A percentile compares a stretch with the other conserved stretches of the same genome.
Evolutionary conservation across 441 rosid genomes (phyloP).

Genomic region (Pelargonium fulgidum): DNA sequence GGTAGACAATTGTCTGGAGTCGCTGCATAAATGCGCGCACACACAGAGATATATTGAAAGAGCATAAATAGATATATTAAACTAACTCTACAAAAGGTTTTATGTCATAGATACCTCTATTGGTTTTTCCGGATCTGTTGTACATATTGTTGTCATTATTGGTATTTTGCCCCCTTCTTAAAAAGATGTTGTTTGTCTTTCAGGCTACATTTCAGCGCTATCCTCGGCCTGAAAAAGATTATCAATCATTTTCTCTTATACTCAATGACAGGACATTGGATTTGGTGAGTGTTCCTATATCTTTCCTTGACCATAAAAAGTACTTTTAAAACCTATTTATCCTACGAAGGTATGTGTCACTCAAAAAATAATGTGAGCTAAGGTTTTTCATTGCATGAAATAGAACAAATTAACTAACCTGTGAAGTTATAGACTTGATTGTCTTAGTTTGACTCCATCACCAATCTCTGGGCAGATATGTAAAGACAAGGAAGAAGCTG

Average conservation of each 20-base stretch:
- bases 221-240: slow-evolving; percentile 97
- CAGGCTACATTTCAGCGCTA: slow-evolving; percentile 95
- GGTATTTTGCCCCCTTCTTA: slow-evolving; percentile 9
- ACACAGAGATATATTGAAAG: too few species aligned
- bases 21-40: not conserved
- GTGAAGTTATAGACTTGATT: not conserved
- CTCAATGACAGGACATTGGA: slow-evolving; percentile 85
- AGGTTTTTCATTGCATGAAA: slow-evolving; percentile 17
- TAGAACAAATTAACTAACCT: not conserved
- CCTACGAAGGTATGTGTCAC: not conserved
- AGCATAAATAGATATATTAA: not conserved
- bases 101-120: not conserved
- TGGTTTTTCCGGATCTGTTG: not conserved
- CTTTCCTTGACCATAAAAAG: not conserved
- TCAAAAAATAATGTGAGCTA: slow-evolving; percentile 6
- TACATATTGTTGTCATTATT: not conserved
- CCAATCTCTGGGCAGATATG: slow-evolving; percentile 43
- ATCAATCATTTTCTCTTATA: slow-evolving; percentile 88
- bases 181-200: slow-evolving; percentile 18
- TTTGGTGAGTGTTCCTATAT: slow-evolving; percentile 47
- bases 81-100: not conserved
- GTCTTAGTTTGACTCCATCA: not conserved
- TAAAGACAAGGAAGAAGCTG: slow-evolving; percentile 97
- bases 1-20: not conserved
- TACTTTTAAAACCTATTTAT: not conserved